Base-by-base conservation (phyloP, 129 eudicot genomes). In the Tanacetum coccineum region DNA sequence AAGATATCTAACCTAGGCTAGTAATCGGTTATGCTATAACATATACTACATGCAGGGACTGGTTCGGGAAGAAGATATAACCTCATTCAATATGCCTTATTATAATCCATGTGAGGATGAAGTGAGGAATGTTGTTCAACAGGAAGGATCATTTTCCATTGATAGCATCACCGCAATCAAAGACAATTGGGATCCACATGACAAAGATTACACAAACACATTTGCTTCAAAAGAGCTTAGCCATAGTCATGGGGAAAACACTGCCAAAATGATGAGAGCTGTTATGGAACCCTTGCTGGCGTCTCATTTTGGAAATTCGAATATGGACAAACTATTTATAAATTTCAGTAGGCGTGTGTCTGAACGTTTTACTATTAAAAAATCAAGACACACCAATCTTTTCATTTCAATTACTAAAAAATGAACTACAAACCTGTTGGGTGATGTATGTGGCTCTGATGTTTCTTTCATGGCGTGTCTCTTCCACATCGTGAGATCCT, bases 51-150 rank as follows among this genome's bases (percentile, higher is more conserved):
- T n/a, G n/a, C n/a, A n/a, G 78, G 81, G 84, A 19, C 40, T 66
- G 19, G 67, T 71, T 15, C 17, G 14, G 58, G 73, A 69, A 62
- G 51, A 32, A 4, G 66, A 71, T 15, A 8, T 80, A 6, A 6
- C 66, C 28, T 71, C 84, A 13, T 80, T 80, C 66, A 75, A 76
- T 68, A 7, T 80, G 6, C 75, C 81, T 18, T 14, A 56, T 4
- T 80, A 80, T 57, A 20, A 18, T 18, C 77, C 84, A 0, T 71
- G 28, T 45, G 39, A 59, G 51, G 67, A 70, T 59, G 84, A 80
- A 71, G 68, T 76, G 6, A 57, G 61, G 64, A 26, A 39, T 32
- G 19, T 70, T 28, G 49, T 80, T 46, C 58, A 44, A 0, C 13
- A 59, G 0, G 75, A 76, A 19, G 81, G 84, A 0, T 80, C 81